phyloP scores from a whole-genome alignment of 2,329 filamentous ascomycete genomes.

The Paradendryphiella salina region DNA sequence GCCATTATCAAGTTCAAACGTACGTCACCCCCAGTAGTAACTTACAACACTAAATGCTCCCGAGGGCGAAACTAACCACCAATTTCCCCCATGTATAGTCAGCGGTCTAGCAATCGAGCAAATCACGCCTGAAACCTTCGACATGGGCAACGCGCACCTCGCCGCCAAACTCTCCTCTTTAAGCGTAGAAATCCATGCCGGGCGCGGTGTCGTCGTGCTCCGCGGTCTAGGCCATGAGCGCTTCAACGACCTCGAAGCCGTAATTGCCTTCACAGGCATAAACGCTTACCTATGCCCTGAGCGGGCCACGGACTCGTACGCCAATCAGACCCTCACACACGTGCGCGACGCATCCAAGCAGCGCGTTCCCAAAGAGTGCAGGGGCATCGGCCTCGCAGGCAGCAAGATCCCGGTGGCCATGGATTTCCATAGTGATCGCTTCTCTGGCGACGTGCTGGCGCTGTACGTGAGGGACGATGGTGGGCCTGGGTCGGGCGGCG shows the following conservation, averaged over 20 bases:
- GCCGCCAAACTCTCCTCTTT: conserved; percentile 29
- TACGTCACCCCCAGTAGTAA: conserved; percentile 16
- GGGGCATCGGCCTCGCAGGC: conserved; percentile 43
- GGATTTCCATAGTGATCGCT: conserved; percentile 46
- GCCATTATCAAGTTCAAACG: conserved; percentile 42
- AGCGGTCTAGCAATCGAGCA: conserved; percentile 21
- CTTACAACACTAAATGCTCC: neutral
- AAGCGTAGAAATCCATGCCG: conserved; percentile 38
- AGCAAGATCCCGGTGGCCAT: conserved; percentile 45
- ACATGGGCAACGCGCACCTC: conserved; percentile 27
- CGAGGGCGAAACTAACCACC: neutral
- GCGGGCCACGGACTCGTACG: conserved; percentile 45
- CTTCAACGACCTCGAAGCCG: conserved; percentile 45
- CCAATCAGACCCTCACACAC: conserved; percentile 45
- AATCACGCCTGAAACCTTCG: conserved; percentile 34
- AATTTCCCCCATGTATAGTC: conserved; percentile 19
- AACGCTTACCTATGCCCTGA: conserved; percentile 37
- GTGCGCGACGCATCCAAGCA: conserved; percentile 45
- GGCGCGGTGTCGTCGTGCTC: conserved; percentile 36
- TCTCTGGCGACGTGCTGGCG: conserved; percentile 45
- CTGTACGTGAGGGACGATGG: conserved; percentile 44
- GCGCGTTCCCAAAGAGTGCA: conserved; percentile 37
- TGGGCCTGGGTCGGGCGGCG: conserved; percentile 34
- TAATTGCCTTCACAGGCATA: conserved; percentile 43
- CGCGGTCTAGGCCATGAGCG: conserved; percentile 40